Evolutionary conservation across 805 yeast species (phyloP).

Genomic region (Barnettozyma californica): DNA sequence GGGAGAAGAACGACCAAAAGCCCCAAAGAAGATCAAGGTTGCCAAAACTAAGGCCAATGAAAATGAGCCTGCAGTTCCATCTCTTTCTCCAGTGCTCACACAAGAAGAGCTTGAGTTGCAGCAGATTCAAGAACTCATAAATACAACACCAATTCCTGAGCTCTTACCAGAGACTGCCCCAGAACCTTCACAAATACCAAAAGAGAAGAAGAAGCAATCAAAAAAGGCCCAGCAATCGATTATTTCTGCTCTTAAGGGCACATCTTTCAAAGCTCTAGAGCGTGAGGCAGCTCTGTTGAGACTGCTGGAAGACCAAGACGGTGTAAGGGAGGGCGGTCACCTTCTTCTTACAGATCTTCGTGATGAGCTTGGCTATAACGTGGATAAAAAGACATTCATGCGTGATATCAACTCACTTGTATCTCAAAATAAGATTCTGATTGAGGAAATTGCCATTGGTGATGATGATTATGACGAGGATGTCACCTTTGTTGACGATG

Average conservation of each 20-base stretch:
- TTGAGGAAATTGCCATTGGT: slow-evolving; percentile 20
- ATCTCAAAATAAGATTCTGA: slow-evolving; percentile 25
- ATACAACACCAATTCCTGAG: background rate
- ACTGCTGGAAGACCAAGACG: slow-evolving; percentile 38
- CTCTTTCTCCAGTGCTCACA: background rate
- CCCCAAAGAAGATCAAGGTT: slow-evolving; percentile 9
- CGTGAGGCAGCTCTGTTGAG: slow-evolving; percentile 39
- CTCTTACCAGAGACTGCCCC: background rate
- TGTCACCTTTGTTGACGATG: slow-evolving; percentile 3
- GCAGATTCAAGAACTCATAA: background rate
- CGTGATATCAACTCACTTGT: slow-evolving; percentile 38
- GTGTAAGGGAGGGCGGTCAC: slow-evolving; percentile 40
- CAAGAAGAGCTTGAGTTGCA: background rate
- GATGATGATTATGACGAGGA: slow-evolving; percentile 6
- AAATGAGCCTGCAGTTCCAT: background rate
- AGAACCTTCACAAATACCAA: background rate
- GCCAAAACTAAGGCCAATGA: background rate
- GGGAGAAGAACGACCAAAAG: slow-evolving; percentile 19
- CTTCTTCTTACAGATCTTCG: slow-evolving; percentile 37
- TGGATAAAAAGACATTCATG: slow-evolving; percentile 51
- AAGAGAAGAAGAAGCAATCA: background rate
- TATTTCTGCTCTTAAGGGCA: slow-evolving; percentile 32
- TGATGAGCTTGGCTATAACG: slow-evolving; percentile 34
- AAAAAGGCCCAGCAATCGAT: slow-evolving; percentile 4
- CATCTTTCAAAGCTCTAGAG: slow-evolving; percentile 39